These are phyloP conservation scores for Musa balbisiana DNA, from an alignment of 202 grass and related monocot species.

Conservation along the genomic window DNA sequence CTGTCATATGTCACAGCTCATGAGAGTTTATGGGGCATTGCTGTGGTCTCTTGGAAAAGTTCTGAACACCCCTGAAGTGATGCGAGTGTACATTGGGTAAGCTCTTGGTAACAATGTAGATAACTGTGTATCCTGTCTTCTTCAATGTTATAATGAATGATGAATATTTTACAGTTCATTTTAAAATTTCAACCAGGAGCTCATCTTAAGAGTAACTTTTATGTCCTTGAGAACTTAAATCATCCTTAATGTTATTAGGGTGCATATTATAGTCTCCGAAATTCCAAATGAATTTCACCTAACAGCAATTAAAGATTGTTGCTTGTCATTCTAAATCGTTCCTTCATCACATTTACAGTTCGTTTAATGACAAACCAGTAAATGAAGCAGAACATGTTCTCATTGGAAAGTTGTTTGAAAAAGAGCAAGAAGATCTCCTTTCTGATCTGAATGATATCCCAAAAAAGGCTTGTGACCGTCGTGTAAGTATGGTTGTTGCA, in stretches of 20 bases:
- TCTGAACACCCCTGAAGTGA: conserved; percentile 82
- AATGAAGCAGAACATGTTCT: neutral
- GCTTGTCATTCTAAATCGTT: too few relatives aligned
- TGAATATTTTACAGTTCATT: neutral
- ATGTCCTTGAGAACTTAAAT: neutral
- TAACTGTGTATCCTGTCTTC: neutral
- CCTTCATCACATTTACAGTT: neutral
- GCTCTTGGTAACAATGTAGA: neutral
- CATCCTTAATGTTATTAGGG: too few relatives aligned
- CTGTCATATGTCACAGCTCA: conserved; percentile 38
- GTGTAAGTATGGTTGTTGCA: neutral
- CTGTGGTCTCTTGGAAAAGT: conserved; percentile 98
- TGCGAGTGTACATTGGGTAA: conserved; percentile 89
- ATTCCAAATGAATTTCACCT: too few relatives aligned
- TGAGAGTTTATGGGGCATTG: conserved; percentile 97
- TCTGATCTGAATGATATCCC: conserved; percentile 16
- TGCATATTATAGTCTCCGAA: too few relatives aligned
- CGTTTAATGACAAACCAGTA: conserved; percentile 1
- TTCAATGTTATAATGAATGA: neutral
- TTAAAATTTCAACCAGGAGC: neutral
- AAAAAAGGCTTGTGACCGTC: conserved; percentile 6
- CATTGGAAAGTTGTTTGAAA: conserved; percentile 10
- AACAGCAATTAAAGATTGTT: too few relatives aligned
- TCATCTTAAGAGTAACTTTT: neutral
- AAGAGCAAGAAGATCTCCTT: conserved; percentile 14